Conservation (phyloP, 2,329 filamentous ascomycete species). For the Zymoseptoria crescenta region DNA sequence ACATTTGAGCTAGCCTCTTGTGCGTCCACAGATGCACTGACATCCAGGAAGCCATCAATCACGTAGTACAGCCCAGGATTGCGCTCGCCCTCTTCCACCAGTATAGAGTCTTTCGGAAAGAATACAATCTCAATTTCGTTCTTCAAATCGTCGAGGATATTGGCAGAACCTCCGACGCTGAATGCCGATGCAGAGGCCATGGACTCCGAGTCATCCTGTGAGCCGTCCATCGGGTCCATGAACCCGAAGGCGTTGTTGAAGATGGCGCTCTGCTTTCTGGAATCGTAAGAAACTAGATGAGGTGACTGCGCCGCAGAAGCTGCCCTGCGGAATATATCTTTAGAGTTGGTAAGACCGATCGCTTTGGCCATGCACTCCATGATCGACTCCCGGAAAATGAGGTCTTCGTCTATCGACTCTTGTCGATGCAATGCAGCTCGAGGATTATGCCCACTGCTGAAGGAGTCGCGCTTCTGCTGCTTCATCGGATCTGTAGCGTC, state of each 20-base stretch:
- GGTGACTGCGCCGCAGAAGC: slow-evolving; percentile 82
- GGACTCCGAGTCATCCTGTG: slow-evolving; percentile 82
- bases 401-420: slow-evolving; percentile 80
- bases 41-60: slow-evolving; percentile 91
- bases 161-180: slow-evolving; percentile 52
- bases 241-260: slow-evolving; percentile 68
- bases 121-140: slow-evolving; percentile 96
- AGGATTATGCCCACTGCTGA: slow-evolving; percentile 27
- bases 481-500: slow-evolving; percentile 39
- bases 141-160: slow-evolving; percentile 69
- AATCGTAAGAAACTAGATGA: slow-evolving; percentile 73
- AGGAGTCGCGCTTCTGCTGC: slow-evolving; percentile 33
- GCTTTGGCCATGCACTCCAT: slow-evolving; percentile 94
- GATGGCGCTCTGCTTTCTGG: slow-evolving; percentile 67
- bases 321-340: slow-evolving; percentile 56
- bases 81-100: slow-evolving; percentile 95
- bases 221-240: slow-evolving; percentile 52
- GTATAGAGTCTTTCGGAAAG: slow-evolving; percentile 86
- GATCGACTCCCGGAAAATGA: slow-evolving; percentile 80
- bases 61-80: slow-evolving; percentile 97
- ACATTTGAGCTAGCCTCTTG: slow-evolving; percentile 40
- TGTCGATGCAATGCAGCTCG: slow-evolving; percentile 54
- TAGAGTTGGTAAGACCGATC: slow-evolving; percentile 68
- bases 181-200: slow-evolving; percentile 48
- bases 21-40: slow-evolving; percentile 75